Base-by-base conservation (phyloP, 805 yeast species). In the Candida stauntonica region DNA sequence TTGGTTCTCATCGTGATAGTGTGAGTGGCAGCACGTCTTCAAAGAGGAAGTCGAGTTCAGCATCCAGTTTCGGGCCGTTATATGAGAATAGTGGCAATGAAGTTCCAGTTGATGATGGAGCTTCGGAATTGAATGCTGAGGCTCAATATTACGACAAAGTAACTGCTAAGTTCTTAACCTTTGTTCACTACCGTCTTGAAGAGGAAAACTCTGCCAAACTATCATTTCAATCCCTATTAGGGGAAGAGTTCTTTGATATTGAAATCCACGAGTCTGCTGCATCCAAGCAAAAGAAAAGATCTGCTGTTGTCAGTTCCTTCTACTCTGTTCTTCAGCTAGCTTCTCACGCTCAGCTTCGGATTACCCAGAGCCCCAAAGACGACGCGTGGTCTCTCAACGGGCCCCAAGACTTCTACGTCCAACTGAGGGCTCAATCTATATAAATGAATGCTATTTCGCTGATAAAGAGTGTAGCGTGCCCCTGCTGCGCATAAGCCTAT, bases 301-400 rank as follows among this genome's bases (percentile, higher is more conserved):
- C 46, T 4, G 40, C 47, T 11, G 33, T 51, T 26, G 57, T 45
- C n/a, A 50, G 47, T 18, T 51, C 59, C 2, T 54, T 56, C 35
- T 54, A 53, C 38, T 57, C 53, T 15, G 43, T 56, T 3, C 36
- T 56, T 26, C 60, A 56, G 37, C 31, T 54, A 26, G 36, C 55
- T 6, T 53, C 57, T 2, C 44, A 51, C 17, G 46, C 46, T 2
- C 41, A 49, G 28, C 20, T 54, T 26, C 33, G 27, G 1, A 36
- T 53, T 16, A 19, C 20, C 6, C 17, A 7, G 3, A 17, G n/a
- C 15, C n/a, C 19, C n/a, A 34, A 36, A 8, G 29, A 31, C 2
- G n/a, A 33, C 4, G 27, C 15, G 5, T 50, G 41, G 36, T 19
- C 39, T 9, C 17, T 50, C 5, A 31, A 41, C 18, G 31, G 35